These are phyloP conservation scores for Saccharomycopsis guyanensis DNA, from an alignment of 805 yeast species.

Conservation along the genomic window DNA sequence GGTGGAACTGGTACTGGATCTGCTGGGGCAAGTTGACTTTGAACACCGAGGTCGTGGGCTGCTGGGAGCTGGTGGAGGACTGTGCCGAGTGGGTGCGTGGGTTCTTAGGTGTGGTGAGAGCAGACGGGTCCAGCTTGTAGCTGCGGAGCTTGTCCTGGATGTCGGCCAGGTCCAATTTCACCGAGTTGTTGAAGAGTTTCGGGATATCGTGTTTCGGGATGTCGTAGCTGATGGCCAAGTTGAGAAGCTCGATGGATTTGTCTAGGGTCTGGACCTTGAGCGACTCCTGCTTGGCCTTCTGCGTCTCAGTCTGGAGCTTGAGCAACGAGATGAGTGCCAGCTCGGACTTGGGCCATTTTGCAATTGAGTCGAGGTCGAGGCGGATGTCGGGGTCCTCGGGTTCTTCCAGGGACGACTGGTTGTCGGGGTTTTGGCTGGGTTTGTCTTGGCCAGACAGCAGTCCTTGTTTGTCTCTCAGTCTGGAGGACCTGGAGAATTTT, in stretches of 20 bases:
- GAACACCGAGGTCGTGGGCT: conserved; percentile 30
- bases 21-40: conserved; percentile 28
- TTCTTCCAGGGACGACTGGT: too few relatives aligned
- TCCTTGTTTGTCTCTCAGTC: too few relatives aligned
- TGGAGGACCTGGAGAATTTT: too few relatives aligned
- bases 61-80: conserved; percentile 14
- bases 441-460: too few relatives aligned
- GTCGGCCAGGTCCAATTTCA: not conserved
- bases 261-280: conserved; percentile 57
- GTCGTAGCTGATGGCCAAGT: conserved; percentile 52
- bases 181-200: conserved; percentile 37
- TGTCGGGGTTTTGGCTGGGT: too few relatives aligned
- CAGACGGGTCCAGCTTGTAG: not conserved
- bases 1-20: conserved; percentile 31
- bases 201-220: conserved; percentile 64
- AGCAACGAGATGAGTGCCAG: conserved; percentile 9
- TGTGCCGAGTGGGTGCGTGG: conserved; percentile 1
- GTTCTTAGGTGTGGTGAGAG: not conserved
- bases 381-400: too few relatives aligned
- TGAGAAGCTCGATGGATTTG: conserved; percentile 55
- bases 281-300: conserved; percentile 72
- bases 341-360: conserved; percentile 16
- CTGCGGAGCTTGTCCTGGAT: not conserved
- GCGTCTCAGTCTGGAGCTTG: conserved; percentile 45
- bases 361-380: not conserved